These are phyloP conservation scores for Penicillium sp. DNA, from an alignment of 2,329 filamentous ascomycete species.

Conservation along the genomic window DNA sequence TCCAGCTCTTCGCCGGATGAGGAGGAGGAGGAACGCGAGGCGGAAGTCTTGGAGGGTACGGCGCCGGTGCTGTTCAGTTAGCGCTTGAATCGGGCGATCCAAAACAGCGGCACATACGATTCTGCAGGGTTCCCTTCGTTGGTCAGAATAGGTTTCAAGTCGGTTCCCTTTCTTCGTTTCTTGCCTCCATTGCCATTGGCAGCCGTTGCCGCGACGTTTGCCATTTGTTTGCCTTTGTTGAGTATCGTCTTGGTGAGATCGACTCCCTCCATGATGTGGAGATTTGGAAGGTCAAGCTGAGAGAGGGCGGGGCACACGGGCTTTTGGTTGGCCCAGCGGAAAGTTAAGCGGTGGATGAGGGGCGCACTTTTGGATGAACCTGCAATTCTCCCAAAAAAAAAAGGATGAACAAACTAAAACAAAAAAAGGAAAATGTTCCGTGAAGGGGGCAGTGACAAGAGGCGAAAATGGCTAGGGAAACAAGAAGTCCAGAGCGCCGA, in stretches of 20 bases:
- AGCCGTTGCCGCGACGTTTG: conserved; percentile 47
- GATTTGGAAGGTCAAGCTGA: conserved; percentile 19
- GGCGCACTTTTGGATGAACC: neutral
- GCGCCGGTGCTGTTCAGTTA: conserved; percentile 32
- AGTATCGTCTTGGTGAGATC: conserved; percentile 66
- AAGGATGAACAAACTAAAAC: neutral
- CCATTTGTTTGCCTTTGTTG: conserved; percentile 67
- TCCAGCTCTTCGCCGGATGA: conserved; percentile 83
- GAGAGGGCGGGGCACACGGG: conserved; percentile 25
- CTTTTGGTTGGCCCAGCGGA: conserved; percentile 13
- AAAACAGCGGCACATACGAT: conserved; percentile 37
- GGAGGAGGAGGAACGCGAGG: conserved; percentile 73
- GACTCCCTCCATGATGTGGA: conserved; percentile 61
- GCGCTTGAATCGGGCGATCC: neutral
- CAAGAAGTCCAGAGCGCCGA: neutral
- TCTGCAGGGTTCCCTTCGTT: conserved; percentile 56
- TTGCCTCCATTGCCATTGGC: conserved; percentile 61
- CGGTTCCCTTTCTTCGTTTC: conserved; percentile 66
- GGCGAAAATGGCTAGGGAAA: neutral
- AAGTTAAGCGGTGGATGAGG: conserved; percentile 21
- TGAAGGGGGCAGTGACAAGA: neutral
- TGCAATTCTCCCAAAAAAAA: neutral
- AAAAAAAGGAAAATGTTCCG: neutral
- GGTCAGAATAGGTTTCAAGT: conserved; percentile 68
- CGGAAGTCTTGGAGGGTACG: conserved; percentile 43